These are phyloP conservation scores for Populus hybrid DNA, from an alignment of 441 rosid genomes.

Conservation along the genomic window DNA sequence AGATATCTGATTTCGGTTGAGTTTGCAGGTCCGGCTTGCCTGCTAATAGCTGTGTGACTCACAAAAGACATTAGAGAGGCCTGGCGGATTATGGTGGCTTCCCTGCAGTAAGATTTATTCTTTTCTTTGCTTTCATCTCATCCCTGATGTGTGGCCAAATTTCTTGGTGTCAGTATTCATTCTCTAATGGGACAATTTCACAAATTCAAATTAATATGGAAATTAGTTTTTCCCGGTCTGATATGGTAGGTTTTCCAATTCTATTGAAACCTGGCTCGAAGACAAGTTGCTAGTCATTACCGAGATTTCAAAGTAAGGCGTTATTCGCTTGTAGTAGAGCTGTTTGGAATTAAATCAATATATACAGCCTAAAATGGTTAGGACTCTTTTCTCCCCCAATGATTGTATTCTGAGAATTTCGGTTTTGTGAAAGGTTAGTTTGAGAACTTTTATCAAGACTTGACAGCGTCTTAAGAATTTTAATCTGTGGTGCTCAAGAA, in stretches of 20 bases:
- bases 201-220: background rate
- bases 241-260: constrained; percentile 36
- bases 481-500: too few relatives aligned
- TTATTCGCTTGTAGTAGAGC: too few relatives aligned
- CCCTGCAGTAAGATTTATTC: constrained; percentile 55
- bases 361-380: background rate
- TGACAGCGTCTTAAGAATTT: too few relatives aligned
- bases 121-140: constrained; percentile 1
- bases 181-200: too few relatives aligned
- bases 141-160: background rate
- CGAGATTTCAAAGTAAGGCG: too few relatives aligned
- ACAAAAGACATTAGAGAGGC: constrained; percentile 57
- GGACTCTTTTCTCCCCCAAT: background rate
- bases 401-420: background rate
- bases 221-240: background rate
- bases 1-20: constrained; percentile 9
- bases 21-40: constrained; percentile 70
- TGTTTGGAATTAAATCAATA: background rate
- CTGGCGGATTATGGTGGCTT: constrained; percentile 85
- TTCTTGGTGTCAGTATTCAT: constrained; percentile 1
- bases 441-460: background rate
- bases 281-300: constrained; percentile 37
- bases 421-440: background rate
- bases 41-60: constrained; percentile 63
- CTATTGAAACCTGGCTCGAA: too few relatives aligned